A percentile compares a stretch with the other conserved stretches of the same genome.
These are phyloP conservation scores for Rhizoclosmatium sp. DNA, from an alignment of 192 early-diverging fungal species.

Conservation along the genomic window DNA sequence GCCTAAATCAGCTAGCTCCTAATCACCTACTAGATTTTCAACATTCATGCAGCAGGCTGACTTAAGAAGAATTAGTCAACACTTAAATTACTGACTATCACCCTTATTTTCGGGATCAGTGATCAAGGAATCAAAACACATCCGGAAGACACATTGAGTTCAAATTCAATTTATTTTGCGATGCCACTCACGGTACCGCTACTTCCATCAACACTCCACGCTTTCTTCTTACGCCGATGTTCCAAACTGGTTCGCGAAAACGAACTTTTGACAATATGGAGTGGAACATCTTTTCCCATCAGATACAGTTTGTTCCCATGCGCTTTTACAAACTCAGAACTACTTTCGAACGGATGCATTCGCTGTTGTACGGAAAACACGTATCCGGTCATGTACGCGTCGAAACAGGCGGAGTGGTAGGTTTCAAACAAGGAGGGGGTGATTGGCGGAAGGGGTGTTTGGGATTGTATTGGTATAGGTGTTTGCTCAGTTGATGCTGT, in stretches of 20 bases:
- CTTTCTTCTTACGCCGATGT: conserved; percentile 32
- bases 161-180: too few species aligned
- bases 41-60: too few species aligned
- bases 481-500: conserved; percentile 4
- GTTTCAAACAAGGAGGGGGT: conserved; percentile 53
- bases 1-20: too few species aligned
- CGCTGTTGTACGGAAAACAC: conserved; percentile 72
- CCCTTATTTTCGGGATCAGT: neutral
- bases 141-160: too few species aligned
- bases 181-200: too few species aligned
- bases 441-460: neutral
- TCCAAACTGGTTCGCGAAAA: conserved; percentile 65
- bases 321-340: conserved; percentile 29
- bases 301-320: conserved; percentile 86
- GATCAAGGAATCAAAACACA: too few species aligned
- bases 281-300: conserved; percentile 79
- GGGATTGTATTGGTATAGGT: neutral
- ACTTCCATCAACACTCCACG: neutral
- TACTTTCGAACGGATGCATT: neutral
- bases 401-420: conserved; percentile 92
- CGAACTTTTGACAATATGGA: conserved; percentile 67
- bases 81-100: too few species aligned
- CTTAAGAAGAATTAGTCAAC: too few species aligned
- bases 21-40: too few species aligned
- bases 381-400: conserved; percentile 97